Conservation (phyloP, 257 asterid species). For the Haberlea rhodopensis region DNA sequence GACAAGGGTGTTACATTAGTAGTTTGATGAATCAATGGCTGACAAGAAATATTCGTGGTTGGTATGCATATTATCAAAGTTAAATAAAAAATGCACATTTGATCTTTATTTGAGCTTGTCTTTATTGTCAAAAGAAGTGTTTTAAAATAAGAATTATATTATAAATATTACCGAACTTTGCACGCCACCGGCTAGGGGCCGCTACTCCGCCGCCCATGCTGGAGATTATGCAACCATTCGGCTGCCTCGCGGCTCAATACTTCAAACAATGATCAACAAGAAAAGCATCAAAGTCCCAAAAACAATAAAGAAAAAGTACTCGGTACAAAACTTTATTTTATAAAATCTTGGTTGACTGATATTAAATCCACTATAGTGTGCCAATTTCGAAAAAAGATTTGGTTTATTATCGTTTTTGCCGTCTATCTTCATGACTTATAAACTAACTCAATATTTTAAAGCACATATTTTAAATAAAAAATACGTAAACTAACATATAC, state of each 20-base stretch:
- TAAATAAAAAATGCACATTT: too few relatives aligned
- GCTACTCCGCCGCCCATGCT: slow-evolving; percentile 19
- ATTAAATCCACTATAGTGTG: slow-evolving; percentile 27
- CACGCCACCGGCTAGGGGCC: slow-evolving; percentile 23
- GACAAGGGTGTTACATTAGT: too few relatives aligned
- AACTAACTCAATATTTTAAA: too few relatives aligned
- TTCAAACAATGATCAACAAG: slow-evolving; percentile 30
- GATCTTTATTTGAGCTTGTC: too few relatives aligned
- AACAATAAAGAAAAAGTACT: slow-evolving; percentile 14
- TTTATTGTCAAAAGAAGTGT: too few relatives aligned
- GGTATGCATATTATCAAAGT: too few relatives aligned
- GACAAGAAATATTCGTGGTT: too few relatives aligned
- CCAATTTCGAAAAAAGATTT: slow-evolving; percentile 10
- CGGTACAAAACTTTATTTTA: slow-evolving; percentile 3
- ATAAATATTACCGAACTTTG: too few relatives aligned
- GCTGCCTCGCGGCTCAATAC: slow-evolving; percentile 29
- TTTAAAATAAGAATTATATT: too few relatives aligned
- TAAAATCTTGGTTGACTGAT: slow-evolving; percentile 29
- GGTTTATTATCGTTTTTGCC: background rate
- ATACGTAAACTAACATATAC: too few relatives aligned
- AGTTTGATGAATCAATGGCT: too few relatives aligned
- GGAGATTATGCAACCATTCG: slow-evolving; percentile 23
- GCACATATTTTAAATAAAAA: too few relatives aligned
- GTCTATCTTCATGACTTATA: background rate
- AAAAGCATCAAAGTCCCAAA: slow-evolving; percentile 35